A percentile compares a stretch with the other conserved stretches of the same genome.
phyloP scores from a whole-genome alignment of 306 rosid genomes.

The Erythrophleum fordii region DNA sequence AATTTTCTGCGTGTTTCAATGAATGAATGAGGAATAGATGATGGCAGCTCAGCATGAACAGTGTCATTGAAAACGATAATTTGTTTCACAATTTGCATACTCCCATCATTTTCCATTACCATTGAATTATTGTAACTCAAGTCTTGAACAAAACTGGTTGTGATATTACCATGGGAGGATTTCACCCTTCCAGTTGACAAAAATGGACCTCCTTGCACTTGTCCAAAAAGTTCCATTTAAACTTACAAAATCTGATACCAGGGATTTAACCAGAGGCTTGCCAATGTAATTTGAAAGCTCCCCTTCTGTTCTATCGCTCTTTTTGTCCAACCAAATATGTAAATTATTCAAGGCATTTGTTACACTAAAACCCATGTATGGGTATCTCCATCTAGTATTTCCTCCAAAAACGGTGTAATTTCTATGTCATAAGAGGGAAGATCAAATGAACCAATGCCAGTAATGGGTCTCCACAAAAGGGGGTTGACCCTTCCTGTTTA shows the following conservation, averaged over 20 bases:
- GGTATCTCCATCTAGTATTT: slow-evolving; percentile 64
- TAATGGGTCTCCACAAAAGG: slow-evolving; percentile 90
- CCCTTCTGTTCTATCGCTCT: slow-evolving; percentile 63
- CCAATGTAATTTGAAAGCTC: slow-evolving; percentile 47
- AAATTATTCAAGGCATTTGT: slow-evolving; percentile 87
- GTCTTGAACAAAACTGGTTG: slow-evolving; percentile 64
- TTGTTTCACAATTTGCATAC: slow-evolving; percentile 66
- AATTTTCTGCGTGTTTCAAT: slow-evolving; percentile 50
- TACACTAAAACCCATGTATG: slow-evolving; percentile 75
- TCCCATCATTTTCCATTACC: slow-evolving; percentile 60
- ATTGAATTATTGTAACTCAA: slow-evolving; percentile 58
- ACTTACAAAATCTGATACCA: slow-evolving; percentile 59
- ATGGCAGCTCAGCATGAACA: slow-evolving; percentile 43
- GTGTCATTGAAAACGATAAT: slow-evolving; percentile 52
- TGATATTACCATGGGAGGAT: slow-evolving; percentile 74
- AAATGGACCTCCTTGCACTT: slow-evolving; percentile 56
- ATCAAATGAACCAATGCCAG: slow-evolving; percentile 81
- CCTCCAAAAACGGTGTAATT: slow-evolving; percentile 79
- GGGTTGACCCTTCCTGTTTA: slow-evolving; percentile 91
- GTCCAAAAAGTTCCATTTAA: slow-evolving; percentile 72
- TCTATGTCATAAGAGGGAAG: slow-evolving; percentile 93
- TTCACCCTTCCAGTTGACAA: slow-evolving; percentile 71
- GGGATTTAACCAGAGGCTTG: slow-evolving; percentile 53
- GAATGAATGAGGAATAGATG: slow-evolving; percentile 37
- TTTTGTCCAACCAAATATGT: slow-evolving; percentile 84